These are phyloP conservation scores for Cnidoscolus chayamansa DNA, from an alignment of 441 rosid genomes.

Conservation along the genomic window DNA sequence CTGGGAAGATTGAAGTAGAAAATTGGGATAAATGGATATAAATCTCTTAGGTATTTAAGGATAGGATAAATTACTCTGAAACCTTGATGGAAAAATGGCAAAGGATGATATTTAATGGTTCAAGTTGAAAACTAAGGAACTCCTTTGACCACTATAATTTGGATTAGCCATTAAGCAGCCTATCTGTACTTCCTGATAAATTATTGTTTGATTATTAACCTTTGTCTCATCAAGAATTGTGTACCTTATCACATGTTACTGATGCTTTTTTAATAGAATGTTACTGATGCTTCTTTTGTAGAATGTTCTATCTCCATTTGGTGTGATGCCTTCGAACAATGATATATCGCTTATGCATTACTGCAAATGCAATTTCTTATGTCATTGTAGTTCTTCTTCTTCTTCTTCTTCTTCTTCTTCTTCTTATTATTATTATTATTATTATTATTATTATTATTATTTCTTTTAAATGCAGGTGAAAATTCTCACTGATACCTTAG, in stretches of 20 bases:
- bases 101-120: not conserved
- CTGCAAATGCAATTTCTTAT: not conserved
- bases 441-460: not conserved
- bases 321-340: not conserved
- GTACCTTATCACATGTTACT: not conserved
- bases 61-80: not conserved
- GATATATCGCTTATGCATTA: not conserved
- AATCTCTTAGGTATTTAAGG: not conserved
- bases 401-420: no score
- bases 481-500: slow-evolving; percentile 71
- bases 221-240: not conserved
- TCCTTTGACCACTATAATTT: not conserved
- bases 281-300: not conserved
- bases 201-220: not conserved
- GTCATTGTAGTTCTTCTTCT: no score
- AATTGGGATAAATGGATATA: not conserved
- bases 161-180: not conserved
- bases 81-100: not conserved
- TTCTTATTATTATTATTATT: not conserved
- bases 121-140: not conserved
- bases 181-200: not conserved
- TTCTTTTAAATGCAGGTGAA: slow-evolving; percentile 50
- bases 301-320: not conserved
- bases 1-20: not conserved
- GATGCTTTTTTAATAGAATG: not conserved